Conservation (phyloP, 2,329 filamentous ascomycete genomes). For the Diplodia sapinea region DNA sequence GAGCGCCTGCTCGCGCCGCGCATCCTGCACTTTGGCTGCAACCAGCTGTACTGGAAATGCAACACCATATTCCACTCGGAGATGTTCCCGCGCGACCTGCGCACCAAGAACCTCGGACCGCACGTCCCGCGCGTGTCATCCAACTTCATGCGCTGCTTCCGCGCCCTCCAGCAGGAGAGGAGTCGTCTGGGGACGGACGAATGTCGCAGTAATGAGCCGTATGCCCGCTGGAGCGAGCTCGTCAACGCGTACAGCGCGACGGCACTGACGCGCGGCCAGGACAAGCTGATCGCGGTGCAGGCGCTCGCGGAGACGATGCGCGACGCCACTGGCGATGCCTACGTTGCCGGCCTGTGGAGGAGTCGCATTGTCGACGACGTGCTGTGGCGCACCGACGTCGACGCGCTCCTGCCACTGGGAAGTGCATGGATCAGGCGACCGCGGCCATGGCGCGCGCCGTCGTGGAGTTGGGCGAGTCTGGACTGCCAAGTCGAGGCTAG, state of each 20-base stretch:
- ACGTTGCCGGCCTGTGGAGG: conserved; percentile 20
- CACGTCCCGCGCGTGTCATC: background rate
- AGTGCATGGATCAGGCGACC: background rate
- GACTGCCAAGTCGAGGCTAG: conserved; percentile 2
- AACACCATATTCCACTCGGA: background rate
- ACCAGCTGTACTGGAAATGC: conserved; percentile 35
- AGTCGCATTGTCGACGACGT: conserved; percentile 8
- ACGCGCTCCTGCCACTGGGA: background rate
- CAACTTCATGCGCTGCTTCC: background rate
- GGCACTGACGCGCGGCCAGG: conserved; percentile 30
- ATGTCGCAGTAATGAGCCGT: background rate
- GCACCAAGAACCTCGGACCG: background rate
- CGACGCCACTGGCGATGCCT: conserved; percentile 1
- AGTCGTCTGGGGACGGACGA: background rate
- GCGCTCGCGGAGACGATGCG: conserved; percentile 8
- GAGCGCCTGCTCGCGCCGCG: conserved; percentile 35
- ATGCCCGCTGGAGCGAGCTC: conserved; percentile 33
- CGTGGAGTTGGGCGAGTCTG: conserved; percentile 8
- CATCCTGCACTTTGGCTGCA: conserved; percentile 33
- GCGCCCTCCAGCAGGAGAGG: background rate
- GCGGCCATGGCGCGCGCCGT: background rate
- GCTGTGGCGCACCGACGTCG: conserved; percentile 10
- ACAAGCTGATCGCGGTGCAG: conserved; percentile 35
- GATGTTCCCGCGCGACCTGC: background rate
- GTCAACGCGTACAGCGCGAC: conserved; percentile 35